phyloP scores from a whole-genome alignment of 2,329 filamentous ascomycete genomes.

The Aspergillus pseudoterreus region DNA sequence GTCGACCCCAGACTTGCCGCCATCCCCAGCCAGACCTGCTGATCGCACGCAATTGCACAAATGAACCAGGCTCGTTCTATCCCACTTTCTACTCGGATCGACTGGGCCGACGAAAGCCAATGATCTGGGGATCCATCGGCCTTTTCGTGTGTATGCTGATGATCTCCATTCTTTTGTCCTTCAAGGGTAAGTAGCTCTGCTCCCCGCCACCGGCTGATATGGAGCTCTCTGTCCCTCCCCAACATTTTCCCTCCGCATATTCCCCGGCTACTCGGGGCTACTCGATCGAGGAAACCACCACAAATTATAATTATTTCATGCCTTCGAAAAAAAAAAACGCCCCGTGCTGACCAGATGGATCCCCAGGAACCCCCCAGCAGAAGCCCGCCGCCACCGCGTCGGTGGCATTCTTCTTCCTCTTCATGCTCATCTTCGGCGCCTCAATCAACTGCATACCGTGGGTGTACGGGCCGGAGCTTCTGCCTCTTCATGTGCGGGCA shows the following conservation, averaged over 20 bases:
- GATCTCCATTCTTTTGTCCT: slow-evolving; percentile 41
- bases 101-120: slow-evolving; percentile 36
- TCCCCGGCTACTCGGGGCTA: neutral
- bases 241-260: neutral
- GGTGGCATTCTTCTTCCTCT: slow-evolving; percentile 49
- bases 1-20: too few relatives aligned
- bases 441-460: slow-evolving; percentile 49
- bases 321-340: neutral
- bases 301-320: neutral
- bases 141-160: slow-evolving; percentile 41
- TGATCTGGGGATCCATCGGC: slow-evolving; percentile 35
- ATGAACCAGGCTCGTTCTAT: slow-evolving; percentile 34
- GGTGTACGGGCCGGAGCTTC: slow-evolving; percentile 50
- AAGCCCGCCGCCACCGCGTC: slow-evolving; percentile 44
- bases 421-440: slow-evolving; percentile 43
- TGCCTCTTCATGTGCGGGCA: slow-evolving; percentile 48
- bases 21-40: neutral
- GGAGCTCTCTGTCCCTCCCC: neutral
- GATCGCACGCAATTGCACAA: slow-evolving; percentile 1
- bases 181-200: slow-evolving; percentile 28
- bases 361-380: slow-evolving; percentile 24
- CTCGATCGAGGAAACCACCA: neutral
- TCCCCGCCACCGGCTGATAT: neutral
- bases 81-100: slow-evolving; percentile 47
- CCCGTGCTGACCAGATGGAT: neutral